phyloP scores from a whole-genome alignment of 345 rosid species.

The Psidium guajava region DNA sequence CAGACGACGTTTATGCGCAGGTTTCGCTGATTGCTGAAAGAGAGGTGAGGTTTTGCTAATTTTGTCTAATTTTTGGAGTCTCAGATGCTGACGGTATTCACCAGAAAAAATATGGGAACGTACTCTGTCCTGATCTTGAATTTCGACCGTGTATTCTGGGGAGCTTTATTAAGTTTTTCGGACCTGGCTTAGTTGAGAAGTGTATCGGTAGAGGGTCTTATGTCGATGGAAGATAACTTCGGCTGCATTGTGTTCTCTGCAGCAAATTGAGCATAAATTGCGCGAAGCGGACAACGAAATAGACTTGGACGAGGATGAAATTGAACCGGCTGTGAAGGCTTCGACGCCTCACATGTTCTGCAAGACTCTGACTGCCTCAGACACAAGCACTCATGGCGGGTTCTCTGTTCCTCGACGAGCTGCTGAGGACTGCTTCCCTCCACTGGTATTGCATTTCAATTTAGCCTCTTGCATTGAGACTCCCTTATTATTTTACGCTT shows the following conservation, averaged over 20 bases:
- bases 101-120: neutral
- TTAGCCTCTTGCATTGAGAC: neutral
- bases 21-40: conserved; percentile 72
- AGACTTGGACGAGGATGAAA: conserved; percentile 62
- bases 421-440: conserved; percentile 99
- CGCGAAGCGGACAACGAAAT: conserved; percentile 36
- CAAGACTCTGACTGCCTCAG: conserved; percentile 98
- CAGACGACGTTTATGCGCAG: conserved; percentile 91
- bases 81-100: neutral
- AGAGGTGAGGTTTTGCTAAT: conserved; percentile 38
- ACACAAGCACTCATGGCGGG: conserved; percentile 98
- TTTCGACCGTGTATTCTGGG: neutral
- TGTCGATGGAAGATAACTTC: neutral
- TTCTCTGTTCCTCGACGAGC: conserved; percentile 99
- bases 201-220: neutral
- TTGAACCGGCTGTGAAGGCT: conserved; percentile 45
- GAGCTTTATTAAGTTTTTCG: neutral
- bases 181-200: neutral
- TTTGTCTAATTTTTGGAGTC: neutral
- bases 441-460: conserved; percentile 47
- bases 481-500: neutral
- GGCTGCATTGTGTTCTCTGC: neutral
- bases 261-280: conserved; percentile 50
- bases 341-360: conserved; percentile 94
- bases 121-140: neutral